phyloP scores from a whole-genome alignment of 2,329 filamentous ascomycete genomes.

The Claviceps cyperi region DNA sequence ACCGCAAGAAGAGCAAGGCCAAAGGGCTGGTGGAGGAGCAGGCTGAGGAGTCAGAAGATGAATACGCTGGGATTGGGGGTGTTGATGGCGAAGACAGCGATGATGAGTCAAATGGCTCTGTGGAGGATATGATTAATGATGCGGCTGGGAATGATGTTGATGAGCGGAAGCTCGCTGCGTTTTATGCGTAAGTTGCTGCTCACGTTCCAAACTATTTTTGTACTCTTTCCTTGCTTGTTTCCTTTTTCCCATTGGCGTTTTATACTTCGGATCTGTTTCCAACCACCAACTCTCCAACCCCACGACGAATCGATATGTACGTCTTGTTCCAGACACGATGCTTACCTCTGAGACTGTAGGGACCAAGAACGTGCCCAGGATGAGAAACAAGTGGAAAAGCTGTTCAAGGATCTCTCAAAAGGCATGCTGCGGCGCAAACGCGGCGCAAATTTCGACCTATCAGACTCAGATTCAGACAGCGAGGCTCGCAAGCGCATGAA shows the following conservation, averaged over 20 bases:
- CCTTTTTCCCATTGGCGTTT: background rate
- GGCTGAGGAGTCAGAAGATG: constrained; percentile 93
- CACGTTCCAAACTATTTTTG: background rate
- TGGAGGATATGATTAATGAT: constrained; percentile 85
- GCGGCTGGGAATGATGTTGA: constrained; percentile 62
- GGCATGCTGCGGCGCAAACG: constrained; percentile 76
- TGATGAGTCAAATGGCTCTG: constrained; percentile 52
- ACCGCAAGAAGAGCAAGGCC: constrained; percentile 78
- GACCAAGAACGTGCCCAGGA: constrained; percentile 68
- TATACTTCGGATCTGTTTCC: too few species aligned
- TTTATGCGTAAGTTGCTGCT: constrained; percentile 64
- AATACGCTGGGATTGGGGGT: constrained; percentile 89
- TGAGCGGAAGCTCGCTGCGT: constrained; percentile 67
- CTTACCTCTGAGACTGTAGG: constrained; percentile 25
- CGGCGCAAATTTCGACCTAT: constrained; percentile 68
- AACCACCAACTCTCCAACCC: too few species aligned
- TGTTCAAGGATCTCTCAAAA: constrained; percentile 85
- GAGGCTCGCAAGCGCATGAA: constrained; percentile 68
- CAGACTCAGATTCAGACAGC: constrained; percentile 80
- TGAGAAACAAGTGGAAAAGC: constrained; percentile 76
- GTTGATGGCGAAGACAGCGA: constrained; percentile 78
- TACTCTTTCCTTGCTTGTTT: background rate
- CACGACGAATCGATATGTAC: too few species aligned
- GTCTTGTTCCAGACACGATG: background rate
- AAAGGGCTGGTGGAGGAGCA: constrained; percentile 83